Evolutionary conservation across 2,329 filamentous ascomycete genomes (phyloP).

Genomic region (Phialocephala subalpina): DNA sequence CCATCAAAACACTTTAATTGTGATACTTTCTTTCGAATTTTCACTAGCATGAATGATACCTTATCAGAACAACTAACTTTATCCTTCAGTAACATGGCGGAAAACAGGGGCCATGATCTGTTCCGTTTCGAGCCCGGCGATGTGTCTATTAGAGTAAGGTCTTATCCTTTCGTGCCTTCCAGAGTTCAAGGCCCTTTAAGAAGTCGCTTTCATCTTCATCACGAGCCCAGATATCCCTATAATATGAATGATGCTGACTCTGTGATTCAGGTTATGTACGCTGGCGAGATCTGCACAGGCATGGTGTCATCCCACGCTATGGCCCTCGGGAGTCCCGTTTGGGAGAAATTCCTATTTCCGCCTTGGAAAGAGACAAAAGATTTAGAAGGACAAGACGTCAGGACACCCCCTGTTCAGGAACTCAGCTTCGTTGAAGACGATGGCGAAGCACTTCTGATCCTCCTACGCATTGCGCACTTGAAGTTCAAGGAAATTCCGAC

Average conservation of each 20-base stretch:
- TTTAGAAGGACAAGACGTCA: neutral
- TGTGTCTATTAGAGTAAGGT: too few species aligned
- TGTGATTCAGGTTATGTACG: slow-evolving; percentile 10
- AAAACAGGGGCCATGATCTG: too few species aligned
- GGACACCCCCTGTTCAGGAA: neutral
- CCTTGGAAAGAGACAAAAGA: slow-evolving; percentile 9
- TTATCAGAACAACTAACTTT: too few species aligned
- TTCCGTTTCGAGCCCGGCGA: neutral
- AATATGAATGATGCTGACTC: too few species aligned
- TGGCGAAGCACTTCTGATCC: slow-evolving; percentile 17
- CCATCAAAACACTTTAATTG: too few species aligned
- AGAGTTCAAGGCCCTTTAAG: too few species aligned
- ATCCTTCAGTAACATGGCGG: too few species aligned
- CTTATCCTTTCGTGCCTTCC: too few species aligned
- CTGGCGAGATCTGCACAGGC: slow-evolving; percentile 11
- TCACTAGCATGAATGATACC: too few species aligned
- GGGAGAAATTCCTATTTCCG: slow-evolving; percentile 27
- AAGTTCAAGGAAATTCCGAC: slow-evolving; percentile 18
- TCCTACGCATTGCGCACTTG: slow-evolving; percentile 27
- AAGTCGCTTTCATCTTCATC: too few species aligned
- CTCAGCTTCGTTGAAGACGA: slow-evolving; percentile 27
- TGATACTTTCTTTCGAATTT: too few species aligned
- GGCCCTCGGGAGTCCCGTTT: slow-evolving; percentile 24
- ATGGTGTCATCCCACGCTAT: slow-evolving; percentile 22
- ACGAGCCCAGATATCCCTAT: too few species aligned